Conservation (phyloP, 2,329 filamentous ascomycete species). For the Cyphellophora europaea region DNA sequence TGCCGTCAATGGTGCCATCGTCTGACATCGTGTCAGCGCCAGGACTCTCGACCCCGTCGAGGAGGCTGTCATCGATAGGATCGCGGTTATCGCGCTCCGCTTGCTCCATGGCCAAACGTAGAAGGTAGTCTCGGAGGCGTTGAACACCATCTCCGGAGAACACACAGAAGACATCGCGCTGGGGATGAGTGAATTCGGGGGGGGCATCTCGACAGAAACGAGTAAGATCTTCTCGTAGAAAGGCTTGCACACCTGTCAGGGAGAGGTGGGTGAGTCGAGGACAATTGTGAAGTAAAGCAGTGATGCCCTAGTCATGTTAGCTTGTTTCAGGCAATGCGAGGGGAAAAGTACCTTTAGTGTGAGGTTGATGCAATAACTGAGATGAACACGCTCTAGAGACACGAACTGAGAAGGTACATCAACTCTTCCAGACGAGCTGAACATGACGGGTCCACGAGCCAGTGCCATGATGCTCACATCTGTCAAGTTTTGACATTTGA, state of each 20-base stretch:
- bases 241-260: conserved; percentile 86
- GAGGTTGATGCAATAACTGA: conserved; percentile 86
- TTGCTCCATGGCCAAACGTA: conserved; percentile 27
- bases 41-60: conserved; percentile 18
- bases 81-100: conserved; percentile 16
- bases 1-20: conserved; percentile 19
- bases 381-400: conserved; percentile 77
- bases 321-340: neutral
- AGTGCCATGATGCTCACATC: conserved; percentile 80
- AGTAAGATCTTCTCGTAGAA: conserved; percentile 75
- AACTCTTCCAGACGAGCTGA: conserved; percentile 11
- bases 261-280: conserved; percentile 88
- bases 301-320: conserved; percentile 60
- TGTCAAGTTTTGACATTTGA: conserved; percentile 87
- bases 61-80: conserved; percentile 17
- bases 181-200: conserved; percentile 85
- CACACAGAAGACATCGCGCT: conserved; percentile 92
- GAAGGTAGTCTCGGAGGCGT: conserved; percentile 69
- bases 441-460: conserved; percentile 55
- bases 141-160: conserved; percentile 83
- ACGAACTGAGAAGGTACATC: conserved; percentile 17
- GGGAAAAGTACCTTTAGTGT: conserved; percentile 60
- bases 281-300: conserved; percentile 80
- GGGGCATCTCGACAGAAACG: conserved; percentile 81
- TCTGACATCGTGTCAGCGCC: conserved; percentile 19